Evolutionary conservation across 108 stramenopile species (phyloP).

Genomic region (Mediolabrus comicus): DNA sequence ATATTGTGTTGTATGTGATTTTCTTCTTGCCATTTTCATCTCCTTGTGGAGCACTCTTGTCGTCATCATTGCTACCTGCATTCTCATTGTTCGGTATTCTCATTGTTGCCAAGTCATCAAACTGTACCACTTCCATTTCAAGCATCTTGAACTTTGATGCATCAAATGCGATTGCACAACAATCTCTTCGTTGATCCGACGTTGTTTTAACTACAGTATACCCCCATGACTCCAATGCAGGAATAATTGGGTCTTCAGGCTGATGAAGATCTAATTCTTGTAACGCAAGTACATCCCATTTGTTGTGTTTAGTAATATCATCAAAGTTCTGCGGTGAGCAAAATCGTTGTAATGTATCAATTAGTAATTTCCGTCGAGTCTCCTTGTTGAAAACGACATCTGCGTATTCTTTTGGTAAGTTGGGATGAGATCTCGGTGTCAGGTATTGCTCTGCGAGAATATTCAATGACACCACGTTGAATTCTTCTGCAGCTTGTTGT

Average conservation of each 20-base stretch:
- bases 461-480: slow-evolving; percentile 73
- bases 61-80: neutral
- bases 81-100: neutral
- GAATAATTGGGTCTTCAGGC: slow-evolving; percentile 25
- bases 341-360: slow-evolving; percentile 45
- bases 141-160: slow-evolving; percentile 46
- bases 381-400: slow-evolving; percentile 55
- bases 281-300: slow-evolving; percentile 64
- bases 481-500: neutral
- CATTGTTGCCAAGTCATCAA: slow-evolving; percentile 80
- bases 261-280: slow-evolving; percentile 77
- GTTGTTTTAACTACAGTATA: slow-evolving; percentile 60
- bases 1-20: slow-evolving; percentile 5
- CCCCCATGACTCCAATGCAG: slow-evolving; percentile 43
- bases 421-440: slow-evolving; percentile 63
- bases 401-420: slow-evolving; percentile 55
- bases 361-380: slow-evolving; percentile 49
- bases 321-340: slow-evolving; percentile 22
- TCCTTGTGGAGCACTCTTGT: neutral
- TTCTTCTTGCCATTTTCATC: neutral
- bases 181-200: slow-evolving; percentile 65
- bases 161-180: slow-evolving; percentile 63
- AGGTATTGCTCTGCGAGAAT: slow-evolving; percentile 77
- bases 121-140: slow-evolving; percentile 47
- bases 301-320: neutral